phyloP scores from a whole-genome alignment of 768 basidiomycete genomes.

The Mycena alexandri region DNA sequence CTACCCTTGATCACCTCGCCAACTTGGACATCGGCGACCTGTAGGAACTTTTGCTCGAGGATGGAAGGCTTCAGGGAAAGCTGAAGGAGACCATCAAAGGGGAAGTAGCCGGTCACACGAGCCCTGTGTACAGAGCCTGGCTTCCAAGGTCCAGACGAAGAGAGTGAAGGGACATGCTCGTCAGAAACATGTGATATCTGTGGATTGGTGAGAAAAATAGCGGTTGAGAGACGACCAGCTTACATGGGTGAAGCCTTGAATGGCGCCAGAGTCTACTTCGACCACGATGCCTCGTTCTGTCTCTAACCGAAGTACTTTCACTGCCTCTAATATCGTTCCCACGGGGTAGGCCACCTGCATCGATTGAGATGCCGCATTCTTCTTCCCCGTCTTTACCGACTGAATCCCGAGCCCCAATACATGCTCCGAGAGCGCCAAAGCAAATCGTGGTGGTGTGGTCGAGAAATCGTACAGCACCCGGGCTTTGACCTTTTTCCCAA shows the following conservation, averaged over 20 bases:
- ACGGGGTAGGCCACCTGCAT: slow-evolving; percentile 76
- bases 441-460: slow-evolving; percentile 83
- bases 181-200: slow-evolving; percentile 97
- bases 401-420: slow-evolving; percentile 68
- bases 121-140: slow-evolving; percentile 83
- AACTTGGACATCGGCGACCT: slow-evolving; percentile 83
- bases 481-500: slow-evolving; percentile 84
- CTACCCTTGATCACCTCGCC: slow-evolving; percentile 91
- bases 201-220: slow-evolving; percentile 30
- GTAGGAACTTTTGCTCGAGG: slow-evolving; percentile 88
- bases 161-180: slow-evolving; percentile 86
- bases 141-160: slow-evolving; percentile 85
- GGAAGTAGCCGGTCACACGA: slow-evolving; percentile 87
- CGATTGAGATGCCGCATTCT: slow-evolving; percentile 36
- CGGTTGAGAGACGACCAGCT: slow-evolving; percentile 45
- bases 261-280: slow-evolving; percentile 65
- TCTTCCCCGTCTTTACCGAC: slow-evolving; percentile 43
- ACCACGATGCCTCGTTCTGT: slow-evolving; percentile 86
- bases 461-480: slow-evolving; percentile 87
- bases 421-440: slow-evolving; percentile 82
- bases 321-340: slow-evolving; percentile 78
- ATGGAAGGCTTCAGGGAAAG: slow-evolving; percentile 88
- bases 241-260: slow-evolving; percentile 91
- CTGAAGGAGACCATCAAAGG: slow-evolving; percentile 89
- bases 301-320: slow-evolving; percentile 82